Percentiles rank a stretch among this genome's conserved stretches.
phyloP scores from a whole-genome alignment of 306 rosid genomes.

The Rubus parviflorus region DNA sequence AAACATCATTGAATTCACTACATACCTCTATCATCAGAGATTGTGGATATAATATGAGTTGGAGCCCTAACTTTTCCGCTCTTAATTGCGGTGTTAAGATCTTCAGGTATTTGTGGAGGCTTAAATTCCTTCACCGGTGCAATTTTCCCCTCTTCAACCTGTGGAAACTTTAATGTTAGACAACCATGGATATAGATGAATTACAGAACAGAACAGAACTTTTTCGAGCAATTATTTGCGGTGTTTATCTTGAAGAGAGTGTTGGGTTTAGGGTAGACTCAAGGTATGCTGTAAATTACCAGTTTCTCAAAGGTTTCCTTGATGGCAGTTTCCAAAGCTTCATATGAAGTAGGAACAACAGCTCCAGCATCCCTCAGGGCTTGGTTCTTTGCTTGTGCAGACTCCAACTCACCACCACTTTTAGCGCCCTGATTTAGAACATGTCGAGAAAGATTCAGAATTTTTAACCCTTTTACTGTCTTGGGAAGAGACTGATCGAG shows the following conservation, averaged over 20 bases:
- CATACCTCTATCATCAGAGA: slow-evolving; percentile 96
- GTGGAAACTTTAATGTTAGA: slow-evolving; percentile 17
- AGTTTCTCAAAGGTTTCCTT: slow-evolving; percentile 83
- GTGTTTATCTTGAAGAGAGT: neutral
- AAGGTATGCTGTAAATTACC: slow-evolving; percentile 49
- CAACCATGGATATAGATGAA: neutral
- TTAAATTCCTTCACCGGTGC: slow-evolving; percentile 73
- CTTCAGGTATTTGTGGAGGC: slow-evolving; percentile 98
- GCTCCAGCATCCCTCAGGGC: slow-evolving; percentile 97
- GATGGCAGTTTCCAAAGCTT: slow-evolving; percentile 74
- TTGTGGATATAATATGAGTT: slow-evolving; percentile 95
- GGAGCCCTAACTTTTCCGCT: slow-evolving; percentile 99
- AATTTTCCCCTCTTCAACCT: slow-evolving; percentile 76
- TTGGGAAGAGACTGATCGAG: slow-evolving; percentile 21
- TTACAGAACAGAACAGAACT: neutral
- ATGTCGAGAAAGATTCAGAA: slow-evolving; percentile 25
- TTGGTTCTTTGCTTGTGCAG: slow-evolving; percentile 97
- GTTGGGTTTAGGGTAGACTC: slow-evolving; percentile 9
- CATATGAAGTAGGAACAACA: slow-evolving; percentile 90
- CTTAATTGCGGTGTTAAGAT: slow-evolving; percentile 77
- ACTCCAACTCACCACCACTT: slow-evolving; percentile 98
- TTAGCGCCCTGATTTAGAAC: slow-evolving; percentile 75
- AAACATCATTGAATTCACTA: slow-evolving; percentile 14
- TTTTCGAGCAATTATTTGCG: neutral
- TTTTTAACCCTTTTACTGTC: neutral